Conservation (phyloP, 2,329 filamentous ascomycete genomes). For the Furcasterigmium furcatum region DNA sequence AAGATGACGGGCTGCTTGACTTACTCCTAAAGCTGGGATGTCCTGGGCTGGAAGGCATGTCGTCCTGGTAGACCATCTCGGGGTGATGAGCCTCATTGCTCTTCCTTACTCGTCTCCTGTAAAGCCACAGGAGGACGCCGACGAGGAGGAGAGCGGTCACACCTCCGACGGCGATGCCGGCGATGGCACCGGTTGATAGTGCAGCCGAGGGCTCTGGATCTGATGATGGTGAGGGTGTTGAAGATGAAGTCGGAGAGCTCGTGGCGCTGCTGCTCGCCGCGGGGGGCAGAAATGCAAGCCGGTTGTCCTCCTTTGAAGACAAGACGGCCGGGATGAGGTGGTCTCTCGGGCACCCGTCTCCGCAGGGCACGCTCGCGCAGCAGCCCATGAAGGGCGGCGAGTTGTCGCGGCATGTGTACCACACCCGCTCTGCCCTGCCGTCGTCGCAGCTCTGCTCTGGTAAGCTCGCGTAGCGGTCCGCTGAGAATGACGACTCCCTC, state of each 20-base stretch:
- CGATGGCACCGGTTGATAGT: conserved; percentile 10
- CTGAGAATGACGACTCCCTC: conserved; percentile 21
- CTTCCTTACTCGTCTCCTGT: conserved; percentile 9
- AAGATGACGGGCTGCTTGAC: neutral
- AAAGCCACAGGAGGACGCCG: conserved; percentile 9
- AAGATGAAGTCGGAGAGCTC: neutral
- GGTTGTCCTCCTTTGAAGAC: conserved; percentile 12
- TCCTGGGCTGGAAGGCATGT: neutral
- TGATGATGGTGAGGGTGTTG: neutral
- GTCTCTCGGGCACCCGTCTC: conserved; percentile 16
- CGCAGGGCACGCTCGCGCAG: conserved; percentile 29
- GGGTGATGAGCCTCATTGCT: conserved; percentile 8
- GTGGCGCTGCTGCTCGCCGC: neutral
- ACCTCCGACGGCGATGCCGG: conserved; percentile 15
- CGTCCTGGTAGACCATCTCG: conserved; percentile 9
- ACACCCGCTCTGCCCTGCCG: conserved; percentile 14
- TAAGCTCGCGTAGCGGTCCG: conserved; percentile 18
- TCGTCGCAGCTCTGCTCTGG: conserved; percentile 25
- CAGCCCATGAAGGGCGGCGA: conserved; percentile 34
- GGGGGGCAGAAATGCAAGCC: conserved; percentile 10
- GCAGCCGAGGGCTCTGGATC: neutral
- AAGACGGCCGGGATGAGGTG: conserved; percentile 20
- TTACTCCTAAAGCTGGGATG: neutral
- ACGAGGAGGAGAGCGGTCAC: conserved; percentile 7
- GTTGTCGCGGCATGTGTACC: conserved; percentile 28